Evolutionary conservation across 2,329 filamentous ascomycete species (phyloP), one percentile per base, ranked within the genome.

Genomic region (Talaromyces sp.): DNA sequence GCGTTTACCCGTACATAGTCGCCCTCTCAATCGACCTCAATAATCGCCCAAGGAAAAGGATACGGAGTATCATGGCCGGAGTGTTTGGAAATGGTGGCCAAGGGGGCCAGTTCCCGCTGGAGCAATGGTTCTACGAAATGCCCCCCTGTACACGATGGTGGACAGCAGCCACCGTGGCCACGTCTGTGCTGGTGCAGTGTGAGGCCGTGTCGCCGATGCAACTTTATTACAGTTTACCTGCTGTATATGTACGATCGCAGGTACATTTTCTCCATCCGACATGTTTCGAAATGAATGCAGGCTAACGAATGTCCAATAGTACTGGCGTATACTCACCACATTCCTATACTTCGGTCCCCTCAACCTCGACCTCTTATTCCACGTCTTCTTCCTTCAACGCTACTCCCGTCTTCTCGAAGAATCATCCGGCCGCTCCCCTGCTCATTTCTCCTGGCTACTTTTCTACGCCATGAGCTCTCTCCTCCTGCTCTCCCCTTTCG

Each of bases 91-190:
- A 80, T 69, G 79, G 75, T 58, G 79, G 74, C 15, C 79, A 81
- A 65, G 81, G 81, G 68, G 82, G 83, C 64, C 84, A 86, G 68
- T 84, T 97, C 74, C 95, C 94, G 49, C 85, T 99, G 7, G 95
- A 98, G 79, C 90, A 94, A 71, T 99, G 95, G 95, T 98, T 97
- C 79, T 97, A 92, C 85, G 95, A 99, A 78, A 97, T 97, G 91
- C 95, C 95, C 3, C 88, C 95, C 29, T 96, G 93, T 79, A 99
- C 95, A 43, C 85, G 95, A 68, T 96, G 91, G 89, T 99, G 95
- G 95, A 98, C 95, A 25, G 93, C 92, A 27, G 93, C 93, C 4
- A 96, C 93, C 0, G 88, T 98, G 49, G 82, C 92, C 65, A 95
- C 91, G 11, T 96, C 93, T 71, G 88, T 93, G 17, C 82, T 98